Evolutionary conservation across 169 alveolate species (phyloP).

Genomic region (Babesia bovis): DNA sequence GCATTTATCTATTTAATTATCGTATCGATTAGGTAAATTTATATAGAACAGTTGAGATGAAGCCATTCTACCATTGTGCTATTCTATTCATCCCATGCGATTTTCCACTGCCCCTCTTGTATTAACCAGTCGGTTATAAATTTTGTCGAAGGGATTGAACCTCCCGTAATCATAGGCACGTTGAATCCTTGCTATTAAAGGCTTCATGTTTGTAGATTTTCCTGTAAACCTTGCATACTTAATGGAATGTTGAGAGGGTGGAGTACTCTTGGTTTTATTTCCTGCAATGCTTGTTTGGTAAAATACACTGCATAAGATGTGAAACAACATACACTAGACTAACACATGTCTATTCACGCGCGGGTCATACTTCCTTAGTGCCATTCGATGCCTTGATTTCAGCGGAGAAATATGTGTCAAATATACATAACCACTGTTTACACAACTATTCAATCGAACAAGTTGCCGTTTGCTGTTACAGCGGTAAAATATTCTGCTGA

Average conservation of each 20-base stretch:
- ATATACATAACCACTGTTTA: slow-evolving; percentile 77
- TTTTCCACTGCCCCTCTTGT: slow-evolving; percentile 52
- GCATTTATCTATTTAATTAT: too few relatives aligned
- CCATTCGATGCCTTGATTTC: slow-evolving; percentile 76
- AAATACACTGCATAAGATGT: slow-evolving; percentile 31
- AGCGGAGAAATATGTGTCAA: slow-evolving; percentile 80
- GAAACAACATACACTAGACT: slow-evolving; percentile 15
- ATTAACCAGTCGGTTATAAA: slow-evolving; percentile 47
- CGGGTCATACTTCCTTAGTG: slow-evolving; percentile 83
- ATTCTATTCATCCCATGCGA: slow-evolving; percentile 31
- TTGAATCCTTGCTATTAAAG: slow-evolving; percentile 76
- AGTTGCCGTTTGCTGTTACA: slow-evolving; percentile 81
- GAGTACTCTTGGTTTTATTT: slow-evolving; percentile 46
- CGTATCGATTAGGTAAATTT: too few relatives aligned
- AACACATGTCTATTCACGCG: slow-evolving; percentile 82
- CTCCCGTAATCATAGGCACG: slow-evolving; percentile 83
- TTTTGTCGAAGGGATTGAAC: slow-evolving; percentile 66
- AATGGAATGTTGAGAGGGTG: slow-evolving; percentile 71
- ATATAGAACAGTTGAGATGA: too few relatives aligned
- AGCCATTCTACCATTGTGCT: too few relatives aligned
- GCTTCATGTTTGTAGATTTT: slow-evolving; percentile 77
- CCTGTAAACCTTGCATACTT: slow-evolving; percentile 77
- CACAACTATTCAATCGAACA: slow-evolving; percentile 77
- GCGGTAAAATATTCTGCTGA: slow-evolving; percentile 67
- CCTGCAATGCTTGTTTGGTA: slow-evolving; percentile 61